Evolutionary conservation across 2,329 filamentous ascomycete species (phyloP).

Genomic region (Fusarium brachygibbosum): DNA sequence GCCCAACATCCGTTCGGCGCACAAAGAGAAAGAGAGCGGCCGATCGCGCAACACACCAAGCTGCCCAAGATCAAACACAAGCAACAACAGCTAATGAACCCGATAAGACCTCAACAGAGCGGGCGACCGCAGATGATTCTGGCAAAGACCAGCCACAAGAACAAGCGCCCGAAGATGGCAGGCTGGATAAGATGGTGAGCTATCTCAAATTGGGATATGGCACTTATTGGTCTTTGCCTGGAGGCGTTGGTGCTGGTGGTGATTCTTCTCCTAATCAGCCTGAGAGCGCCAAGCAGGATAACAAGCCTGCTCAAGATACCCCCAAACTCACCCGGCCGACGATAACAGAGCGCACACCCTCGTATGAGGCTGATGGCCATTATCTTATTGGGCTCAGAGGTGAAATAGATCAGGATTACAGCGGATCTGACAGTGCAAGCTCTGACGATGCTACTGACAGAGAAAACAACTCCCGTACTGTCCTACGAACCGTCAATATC

Average conservation of each 20-base stretch:
- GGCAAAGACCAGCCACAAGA: conserved; percentile 37
- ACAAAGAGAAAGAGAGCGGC: conserved; percentile 56
- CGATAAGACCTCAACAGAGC: conserved; percentile 2
- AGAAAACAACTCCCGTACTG: conserved; percentile 66
- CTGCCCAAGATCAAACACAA: conserved; percentile 4
- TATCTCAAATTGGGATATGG: conserved; percentile 77
- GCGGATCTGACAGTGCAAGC: conserved; percentile 51
- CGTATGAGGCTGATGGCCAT: conserved; percentile 56
- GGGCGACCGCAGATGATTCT: background rate
- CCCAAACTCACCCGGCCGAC: conserved; percentile 25
- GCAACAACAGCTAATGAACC: conserved; percentile 1
- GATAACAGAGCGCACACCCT: conserved; percentile 35
- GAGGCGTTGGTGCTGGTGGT: conserved; percentile 25
- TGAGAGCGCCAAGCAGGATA: conserved; percentile 22
- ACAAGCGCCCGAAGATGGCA: conserved; percentile 51
- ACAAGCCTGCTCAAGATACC: conserved; percentile 28
- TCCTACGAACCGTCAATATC: conserved; percentile 76
- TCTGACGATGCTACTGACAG: conserved; percentile 51
- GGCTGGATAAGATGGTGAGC: conserved; percentile 69
- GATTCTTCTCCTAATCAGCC: conserved; percentile 36
- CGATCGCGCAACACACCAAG: conserved; percentile 28
- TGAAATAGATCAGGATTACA: conserved; percentile 65
- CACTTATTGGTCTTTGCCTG: conserved; percentile 71
- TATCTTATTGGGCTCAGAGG: conserved; percentile 79
- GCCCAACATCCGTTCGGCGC: conserved; percentile 75